phyloP scores from a whole-genome alignment of 225 moss, liverwort and hornwort genomes.

The Sphagnum contortum region DNA sequence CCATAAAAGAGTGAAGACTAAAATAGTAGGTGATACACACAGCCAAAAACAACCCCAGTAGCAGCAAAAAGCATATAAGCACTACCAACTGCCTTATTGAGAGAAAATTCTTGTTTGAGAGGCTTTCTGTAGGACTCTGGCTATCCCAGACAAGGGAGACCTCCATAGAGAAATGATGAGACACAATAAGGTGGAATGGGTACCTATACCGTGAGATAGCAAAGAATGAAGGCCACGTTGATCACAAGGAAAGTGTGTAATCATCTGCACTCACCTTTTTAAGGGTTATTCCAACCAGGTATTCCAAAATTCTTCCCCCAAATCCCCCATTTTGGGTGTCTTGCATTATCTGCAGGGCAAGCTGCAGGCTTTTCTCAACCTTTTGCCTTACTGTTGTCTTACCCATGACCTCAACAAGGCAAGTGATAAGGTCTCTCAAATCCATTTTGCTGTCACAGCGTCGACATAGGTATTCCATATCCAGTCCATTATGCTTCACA shows the following conservation, averaged over 20 bases:
- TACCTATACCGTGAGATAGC: neutral
- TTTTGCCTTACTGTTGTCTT: constrained; percentile 17
- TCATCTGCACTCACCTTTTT: constrained; percentile 34
- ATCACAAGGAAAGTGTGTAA: neutral
- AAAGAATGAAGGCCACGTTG: neutral
- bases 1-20: neutral
- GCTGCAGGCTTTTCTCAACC: constrained; percentile 43
- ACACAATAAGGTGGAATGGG: too few species aligned
- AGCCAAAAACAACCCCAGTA: neutral
- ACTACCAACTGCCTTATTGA: neutral
- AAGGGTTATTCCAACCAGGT: constrained; percentile 33
- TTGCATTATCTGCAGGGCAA: constrained; percentile 45
- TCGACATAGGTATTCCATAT: constrained; percentile 80
- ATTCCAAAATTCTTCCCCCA: constrained; percentile 30
- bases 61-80: neutral
- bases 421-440: constrained; percentile 46
- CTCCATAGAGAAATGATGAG: too few species aligned
- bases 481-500: constrained; percentile 40
- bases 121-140: neutral
- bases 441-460: constrained; percentile 73
- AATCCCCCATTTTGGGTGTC: constrained; percentile 40
- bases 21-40: neutral
- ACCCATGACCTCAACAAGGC: constrained; percentile 43
- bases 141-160: neutral
- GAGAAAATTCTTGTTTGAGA: neutral